Evolutionary conservation across 495 filamentous ascomycete genomes (phyloP), one percentile per base, ranked within the genome.

Genomic region (Chaetomium cochliodes): DNA sequence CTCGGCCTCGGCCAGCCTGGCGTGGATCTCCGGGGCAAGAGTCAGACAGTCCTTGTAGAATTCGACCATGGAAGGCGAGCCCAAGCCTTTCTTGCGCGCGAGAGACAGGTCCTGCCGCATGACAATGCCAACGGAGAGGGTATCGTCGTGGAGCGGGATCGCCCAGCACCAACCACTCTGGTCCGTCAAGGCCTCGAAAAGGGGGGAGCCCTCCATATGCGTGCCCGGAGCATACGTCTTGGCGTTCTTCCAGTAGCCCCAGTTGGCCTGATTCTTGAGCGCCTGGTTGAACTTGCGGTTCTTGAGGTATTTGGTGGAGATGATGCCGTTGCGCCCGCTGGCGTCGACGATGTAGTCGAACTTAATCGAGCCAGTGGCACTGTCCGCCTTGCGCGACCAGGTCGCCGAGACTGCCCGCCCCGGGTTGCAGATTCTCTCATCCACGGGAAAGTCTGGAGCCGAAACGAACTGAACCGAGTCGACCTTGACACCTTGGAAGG

Each of bases 311-410:
- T 77, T 77, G 20, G 78, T 79, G 26, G 59, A 71, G 1, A 80
- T 6, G 9, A 81, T 51, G 22, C 79, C 79, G 5, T 58, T 58
- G 23, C 79, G 73, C 22, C 80, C 80, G 55, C 72, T 78, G 8
- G 80, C 80, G 70, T 82, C 80, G 8, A 82, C 70, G 18, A 82
- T 50, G 60, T 82, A 82, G 13, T 81, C 70, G 58, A 81, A 81
- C 0, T 58, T 60, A 49, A 81, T 80, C 0, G 39, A 49, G 11
- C 81, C 81, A 7, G 72, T 37, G 64, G 52, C 73, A 16, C 76
- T 76, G 39, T 60, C 79, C 62, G 33, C 33, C 33, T 81, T 83
- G 30, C 67, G 66, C 1, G 65, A 63, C 75, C 77, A 85, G n/a
- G 65, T 64, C 37, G 81, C 82, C 8, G 81, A 80, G 2, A 82